Conservation (phyloP, 345 rosid genomes). For the Syzygium aromaticum region DNA sequence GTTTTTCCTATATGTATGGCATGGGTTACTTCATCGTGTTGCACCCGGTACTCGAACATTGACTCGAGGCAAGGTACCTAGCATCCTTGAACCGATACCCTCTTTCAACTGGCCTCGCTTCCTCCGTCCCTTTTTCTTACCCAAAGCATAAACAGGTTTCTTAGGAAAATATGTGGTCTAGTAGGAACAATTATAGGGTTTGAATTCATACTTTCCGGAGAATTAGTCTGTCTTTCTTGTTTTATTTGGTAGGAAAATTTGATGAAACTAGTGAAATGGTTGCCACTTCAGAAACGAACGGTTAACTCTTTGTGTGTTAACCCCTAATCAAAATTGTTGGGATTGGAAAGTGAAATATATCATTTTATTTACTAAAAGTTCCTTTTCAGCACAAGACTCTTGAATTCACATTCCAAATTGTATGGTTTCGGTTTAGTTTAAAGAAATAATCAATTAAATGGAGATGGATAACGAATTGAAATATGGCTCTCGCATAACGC, state of each 20-base stretch:
- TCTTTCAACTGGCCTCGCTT: background rate
- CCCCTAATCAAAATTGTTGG: background rate
- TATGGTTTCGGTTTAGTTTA: background rate
- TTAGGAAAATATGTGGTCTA: background rate
- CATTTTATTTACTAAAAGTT: background rate
- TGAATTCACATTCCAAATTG: background rate
- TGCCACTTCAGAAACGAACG: fast-evolving
- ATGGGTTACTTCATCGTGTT: background rate
- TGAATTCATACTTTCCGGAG: background rate
- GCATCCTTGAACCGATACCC: background rate
- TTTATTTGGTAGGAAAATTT: background rate
- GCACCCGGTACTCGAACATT: background rate
- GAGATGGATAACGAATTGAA: background rate
- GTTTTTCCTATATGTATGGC: background rate
- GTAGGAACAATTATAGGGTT: background rate
- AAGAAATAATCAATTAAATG: no score
- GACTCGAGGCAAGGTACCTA: background rate
- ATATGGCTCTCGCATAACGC: no score
- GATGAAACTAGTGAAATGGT: background rate
- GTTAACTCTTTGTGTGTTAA: background rate
- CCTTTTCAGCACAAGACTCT: background rate
- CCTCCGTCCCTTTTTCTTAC: background rate
- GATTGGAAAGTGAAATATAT: background rate
- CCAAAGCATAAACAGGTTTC: background rate
- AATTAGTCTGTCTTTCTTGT: background rate